These are phyloP conservation scores for Didymella arachidicola DNA, from an alignment of 2,329 filamentous ascomycete species.

Conservation along the genomic window DNA sequence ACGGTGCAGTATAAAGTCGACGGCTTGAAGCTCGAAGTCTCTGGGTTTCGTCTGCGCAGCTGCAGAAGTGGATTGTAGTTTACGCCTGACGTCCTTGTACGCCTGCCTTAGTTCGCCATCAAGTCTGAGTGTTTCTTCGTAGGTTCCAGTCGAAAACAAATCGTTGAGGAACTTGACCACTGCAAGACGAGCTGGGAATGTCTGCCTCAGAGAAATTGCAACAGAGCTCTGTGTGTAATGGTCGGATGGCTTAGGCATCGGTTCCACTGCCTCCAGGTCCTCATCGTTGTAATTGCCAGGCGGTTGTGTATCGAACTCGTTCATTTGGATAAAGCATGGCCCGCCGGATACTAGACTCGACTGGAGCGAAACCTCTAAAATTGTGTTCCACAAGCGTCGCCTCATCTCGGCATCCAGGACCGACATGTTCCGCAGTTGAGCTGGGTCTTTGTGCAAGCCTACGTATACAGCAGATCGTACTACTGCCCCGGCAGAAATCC, in stretches of 20 bases:
- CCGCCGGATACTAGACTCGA: slow-evolving; percentile 49
- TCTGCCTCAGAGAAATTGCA: slow-evolving; percentile 48
- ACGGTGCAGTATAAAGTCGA: slow-evolving; percentile 39
- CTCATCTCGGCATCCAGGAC: slow-evolving; percentile 41
- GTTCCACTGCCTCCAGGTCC: slow-evolving; percentile 42
- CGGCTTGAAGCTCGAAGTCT: slow-evolving; percentile 28
- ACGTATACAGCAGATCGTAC: slow-evolving; percentile 52
- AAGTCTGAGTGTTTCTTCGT: slow-evolving; percentile 40
- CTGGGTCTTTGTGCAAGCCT: slow-evolving; percentile 54
- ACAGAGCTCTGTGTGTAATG: slow-evolving; percentile 49
- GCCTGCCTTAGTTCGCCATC: slow-evolving; percentile 30
- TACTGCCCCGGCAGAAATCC: slow-evolving; percentile 51
- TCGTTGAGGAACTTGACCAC: slow-evolving; percentile 46
- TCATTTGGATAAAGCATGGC: slow-evolving; percentile 45
- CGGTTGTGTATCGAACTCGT: slow-evolving; percentile 50
- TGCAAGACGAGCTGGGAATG: slow-evolving; percentile 48
- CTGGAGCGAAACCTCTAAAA: slow-evolving; percentile 51
- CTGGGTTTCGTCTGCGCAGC: slow-evolving; percentile 6
- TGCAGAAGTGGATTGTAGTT: slow-evolving; percentile 23
- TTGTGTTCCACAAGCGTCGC: slow-evolving; percentile 44
- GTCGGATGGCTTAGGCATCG: slow-evolving; percentile 36
- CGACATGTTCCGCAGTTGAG: slow-evolving; percentile 36
- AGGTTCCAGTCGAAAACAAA: slow-evolving; percentile 31
- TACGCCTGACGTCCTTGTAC: slow-evolving; percentile 32
- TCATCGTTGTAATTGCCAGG: slow-evolving; percentile 54